These are phyloP conservation scores for Moricandia arvensis DNA, from an alignment of 345 rosid genomes.

Conservation along the genomic window DNA sequence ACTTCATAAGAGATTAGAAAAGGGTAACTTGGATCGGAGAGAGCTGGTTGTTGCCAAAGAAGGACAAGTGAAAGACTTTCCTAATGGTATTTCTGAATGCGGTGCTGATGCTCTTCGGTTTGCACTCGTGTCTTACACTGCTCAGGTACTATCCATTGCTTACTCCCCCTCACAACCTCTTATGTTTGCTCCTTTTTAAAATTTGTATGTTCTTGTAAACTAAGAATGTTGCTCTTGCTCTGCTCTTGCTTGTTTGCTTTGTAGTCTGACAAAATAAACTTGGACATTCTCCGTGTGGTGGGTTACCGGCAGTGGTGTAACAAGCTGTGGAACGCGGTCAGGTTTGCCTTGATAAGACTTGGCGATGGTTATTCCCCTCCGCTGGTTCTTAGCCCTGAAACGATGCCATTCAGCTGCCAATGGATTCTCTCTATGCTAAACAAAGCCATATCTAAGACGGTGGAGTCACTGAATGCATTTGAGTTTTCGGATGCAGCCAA, in stretches of 20 bases:
- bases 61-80: slow-evolving; percentile 80
- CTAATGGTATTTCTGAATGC: slow-evolving; percentile 92
- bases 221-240: background rate
- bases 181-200: background rate
- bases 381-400: slow-evolving; percentile 37
- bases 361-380: slow-evolving; percentile 67
- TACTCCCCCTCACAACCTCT: background rate
- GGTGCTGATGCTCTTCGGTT: slow-evolving; percentile 98
- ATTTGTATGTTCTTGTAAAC: background rate
- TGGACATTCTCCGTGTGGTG: slow-evolving; percentile 91
- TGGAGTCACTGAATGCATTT: slow-evolving; percentile 53
- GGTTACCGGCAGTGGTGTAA: slow-evolving; percentile 99
- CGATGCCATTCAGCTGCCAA: slow-evolving; percentile 76
- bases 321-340: slow-evolving; percentile 96
- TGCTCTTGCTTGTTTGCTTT: slow-evolving; percentile 18
- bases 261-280: slow-evolving; percentile 92
- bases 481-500: slow-evolving; percentile 84
- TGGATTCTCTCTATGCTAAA: slow-evolving; percentile 89
- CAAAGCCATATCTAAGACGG: slow-evolving; percentile 64
- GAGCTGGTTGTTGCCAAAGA: slow-evolving; percentile 72
- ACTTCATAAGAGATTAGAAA: slow-evolving; percentile 79
- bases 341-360: slow-evolving; percentile 92
- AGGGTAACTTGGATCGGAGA: slow-evolving; percentile 75
- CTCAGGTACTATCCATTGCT: slow-evolving; percentile 61
- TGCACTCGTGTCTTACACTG: slow-evolving; percentile 90